Percentiles rank a stretch among this genome's conserved stretches.
These are phyloP conservation scores for Pogostemon cablin DNA, from an alignment of 257 asterid genomes.

Conservation along the genomic window DNA sequence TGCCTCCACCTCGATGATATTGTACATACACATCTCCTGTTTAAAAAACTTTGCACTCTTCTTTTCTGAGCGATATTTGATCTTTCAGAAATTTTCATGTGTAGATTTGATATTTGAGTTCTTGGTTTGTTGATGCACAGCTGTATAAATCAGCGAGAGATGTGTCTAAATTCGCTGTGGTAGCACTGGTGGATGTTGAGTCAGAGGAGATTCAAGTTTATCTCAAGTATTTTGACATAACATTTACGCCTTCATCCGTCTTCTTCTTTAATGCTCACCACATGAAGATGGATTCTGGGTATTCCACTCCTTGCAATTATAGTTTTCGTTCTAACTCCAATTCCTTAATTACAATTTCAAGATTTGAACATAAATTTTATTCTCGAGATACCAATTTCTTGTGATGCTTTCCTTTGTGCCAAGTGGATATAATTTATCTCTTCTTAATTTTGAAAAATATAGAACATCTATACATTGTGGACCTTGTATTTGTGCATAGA, in stretches of 20 bases:
- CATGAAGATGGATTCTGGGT: conserved; percentile 98
- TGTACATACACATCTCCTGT: conserved; percentile 36
- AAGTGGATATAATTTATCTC: not conserved
- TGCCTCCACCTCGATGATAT: conserved; percentile 90
- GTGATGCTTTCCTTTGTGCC: not conserved
- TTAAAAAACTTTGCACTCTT: not conserved
- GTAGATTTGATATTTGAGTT: not conserved
- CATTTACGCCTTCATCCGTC: conserved; percentile 73
- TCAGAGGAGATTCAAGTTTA: conserved; percentile 82
- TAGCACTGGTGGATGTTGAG: conserved; percentile 82
- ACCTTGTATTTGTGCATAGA: too few species aligned
- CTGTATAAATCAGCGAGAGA: conserved; percentile 80
- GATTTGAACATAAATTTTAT: not conserved
- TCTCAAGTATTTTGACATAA: conserved; percentile 78
- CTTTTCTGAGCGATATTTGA: not conserved
- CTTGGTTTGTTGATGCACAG: conserved; percentile 40
- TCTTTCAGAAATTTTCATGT: not conserved
- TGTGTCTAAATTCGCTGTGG: conserved; percentile 76
- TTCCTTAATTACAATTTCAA: not conserved
- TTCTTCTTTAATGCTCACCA: conserved; percentile 98
- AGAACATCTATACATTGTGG: not conserved
- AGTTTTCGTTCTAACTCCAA: conserved; percentile 3
- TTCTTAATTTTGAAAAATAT: not conserved
- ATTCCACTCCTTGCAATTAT: conserved; percentile 4
- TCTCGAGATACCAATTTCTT: not conserved